These are phyloP conservation scores for Acorus gramineus DNA, from an alignment of 106 monocot genomes.

Conservation along the genomic window DNA sequence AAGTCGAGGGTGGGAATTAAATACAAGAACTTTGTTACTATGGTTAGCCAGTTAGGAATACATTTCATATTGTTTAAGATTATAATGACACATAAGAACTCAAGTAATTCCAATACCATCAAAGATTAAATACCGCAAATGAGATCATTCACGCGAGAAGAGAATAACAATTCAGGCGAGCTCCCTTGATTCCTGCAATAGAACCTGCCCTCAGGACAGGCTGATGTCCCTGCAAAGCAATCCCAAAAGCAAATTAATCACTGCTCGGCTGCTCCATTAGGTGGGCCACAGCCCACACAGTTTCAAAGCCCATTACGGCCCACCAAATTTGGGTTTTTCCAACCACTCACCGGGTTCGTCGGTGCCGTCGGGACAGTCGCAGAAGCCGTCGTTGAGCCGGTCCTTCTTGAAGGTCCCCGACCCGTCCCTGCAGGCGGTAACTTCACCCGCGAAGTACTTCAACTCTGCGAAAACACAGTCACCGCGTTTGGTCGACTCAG, in stretches of 20 bases:
- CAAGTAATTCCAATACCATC: too few relatives aligned
- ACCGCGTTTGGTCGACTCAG: neutral
- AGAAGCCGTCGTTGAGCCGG: constrained; percentile 84
- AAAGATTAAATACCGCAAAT: constrained; percentile 62
- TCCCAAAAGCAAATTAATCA: too few relatives aligned
- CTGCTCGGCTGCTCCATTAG: too few relatives aligned
- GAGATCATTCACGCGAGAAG: constrained; percentile 80
- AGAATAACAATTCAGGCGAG: constrained; percentile 50
- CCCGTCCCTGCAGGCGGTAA: constrained; percentile 83
- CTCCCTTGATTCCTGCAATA: constrained; percentile 79
- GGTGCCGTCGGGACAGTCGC: constrained; percentile 90
- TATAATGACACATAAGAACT: too few relatives aligned
- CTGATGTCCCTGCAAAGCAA: constrained; percentile 72
- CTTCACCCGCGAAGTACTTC: constrained; percentile 39
- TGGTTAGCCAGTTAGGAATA: too few relatives aligned
- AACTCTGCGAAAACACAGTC: constrained; percentile 26
- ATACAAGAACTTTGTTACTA: neutral
- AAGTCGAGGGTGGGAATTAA: neutral
- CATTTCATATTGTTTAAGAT: too few relatives aligned
- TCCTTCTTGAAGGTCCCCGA: constrained; percentile 50
- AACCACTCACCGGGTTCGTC: constrained; percentile 69
- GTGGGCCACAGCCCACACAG: too few relatives aligned
- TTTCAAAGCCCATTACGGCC: too few relatives aligned
- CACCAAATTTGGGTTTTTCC: neutral
- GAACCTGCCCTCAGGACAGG: constrained; percentile 88